These are phyloP conservation scores for Penicillium soppii DNA, from an alignment of 495 filamentous ascomycete species.

Conservation along the genomic window DNA sequence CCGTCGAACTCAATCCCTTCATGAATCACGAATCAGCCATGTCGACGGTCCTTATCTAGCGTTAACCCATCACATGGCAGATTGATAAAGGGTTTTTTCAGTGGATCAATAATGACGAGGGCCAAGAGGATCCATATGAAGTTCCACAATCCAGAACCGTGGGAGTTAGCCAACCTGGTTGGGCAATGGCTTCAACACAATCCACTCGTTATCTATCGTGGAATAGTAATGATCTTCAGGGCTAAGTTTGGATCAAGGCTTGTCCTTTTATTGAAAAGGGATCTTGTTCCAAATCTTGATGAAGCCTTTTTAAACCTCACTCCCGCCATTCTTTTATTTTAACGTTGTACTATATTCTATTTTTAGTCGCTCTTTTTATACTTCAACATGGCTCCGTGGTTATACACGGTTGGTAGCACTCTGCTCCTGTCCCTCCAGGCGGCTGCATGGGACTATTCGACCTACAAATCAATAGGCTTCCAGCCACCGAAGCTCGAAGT, in stretches of 20 bases:
- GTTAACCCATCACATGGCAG: too few relatives aligned
- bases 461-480: constrained; percentile 25
- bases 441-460: constrained; percentile 28
- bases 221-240: constrained; percentile 21
- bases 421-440: constrained; percentile 28
- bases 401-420: constrained; percentile 21
- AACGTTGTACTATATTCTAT: neutral
- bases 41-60: too few relatives aligned
- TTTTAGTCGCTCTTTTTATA: constrained; percentile 1
- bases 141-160: too few relatives aligned
- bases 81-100: neutral
- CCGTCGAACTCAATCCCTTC: too few relatives aligned
- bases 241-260: neutral
- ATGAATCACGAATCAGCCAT: neutral
- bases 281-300: neutral
- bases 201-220: neutral
- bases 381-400: constrained; percentile 15
- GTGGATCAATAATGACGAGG: neutral
- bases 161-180: constrained; percentile 8
- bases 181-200: constrained; percentile 1
- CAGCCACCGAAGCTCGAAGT: constrained; percentile 31
- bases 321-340: constrained; percentile 12
- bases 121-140: too few relatives aligned
- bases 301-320: constrained; percentile 3
- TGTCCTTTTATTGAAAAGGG: constrained; percentile 2